Evolutionary conservation across 2,329 filamentous ascomycete genomes (phyloP).

Genomic region (Penicillium brevicompactum): DNA sequence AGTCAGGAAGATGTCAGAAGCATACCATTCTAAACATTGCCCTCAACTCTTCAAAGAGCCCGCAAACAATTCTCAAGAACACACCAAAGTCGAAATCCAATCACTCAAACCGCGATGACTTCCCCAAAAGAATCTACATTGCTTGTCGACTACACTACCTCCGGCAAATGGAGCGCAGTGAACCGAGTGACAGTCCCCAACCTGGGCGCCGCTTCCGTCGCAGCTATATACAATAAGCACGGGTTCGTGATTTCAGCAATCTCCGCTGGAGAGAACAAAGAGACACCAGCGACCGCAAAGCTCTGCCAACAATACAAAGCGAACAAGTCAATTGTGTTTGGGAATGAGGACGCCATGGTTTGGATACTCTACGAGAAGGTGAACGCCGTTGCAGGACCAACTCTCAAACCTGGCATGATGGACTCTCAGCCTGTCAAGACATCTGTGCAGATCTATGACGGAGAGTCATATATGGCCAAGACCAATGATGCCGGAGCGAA

Average conservation of each 20-base stretch:
- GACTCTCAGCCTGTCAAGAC: neutral
- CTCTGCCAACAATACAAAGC: neutral
- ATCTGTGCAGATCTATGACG: neutral
- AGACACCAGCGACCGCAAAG: neutral
- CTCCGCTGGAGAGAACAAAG: neutral
- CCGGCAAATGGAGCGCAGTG: neutral
- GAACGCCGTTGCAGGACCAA: neutral
- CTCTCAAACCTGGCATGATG: neutral
- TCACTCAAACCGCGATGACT: neutral
- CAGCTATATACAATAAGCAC: conserved; percentile 1
- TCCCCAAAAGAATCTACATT: neutral
- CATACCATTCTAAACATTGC: neutral
- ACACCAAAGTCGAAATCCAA: neutral
- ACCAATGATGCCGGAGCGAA: neutral
- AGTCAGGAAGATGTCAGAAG: neutral
- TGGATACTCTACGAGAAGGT: conserved; percentile 3
- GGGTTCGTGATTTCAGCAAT: neutral
- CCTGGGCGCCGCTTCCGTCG: neutral
- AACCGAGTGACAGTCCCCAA: neutral
- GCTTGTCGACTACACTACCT: neutral
- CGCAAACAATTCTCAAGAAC: neutral
- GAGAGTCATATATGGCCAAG: neutral
- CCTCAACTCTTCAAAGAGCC: too few relatives aligned
- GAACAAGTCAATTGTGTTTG: neutral
- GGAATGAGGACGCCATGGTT: neutral